Base-by-base conservation (phyloP, 2,329 filamentous ascomycete species). In the Parafenestella ontariensis region DNA sequence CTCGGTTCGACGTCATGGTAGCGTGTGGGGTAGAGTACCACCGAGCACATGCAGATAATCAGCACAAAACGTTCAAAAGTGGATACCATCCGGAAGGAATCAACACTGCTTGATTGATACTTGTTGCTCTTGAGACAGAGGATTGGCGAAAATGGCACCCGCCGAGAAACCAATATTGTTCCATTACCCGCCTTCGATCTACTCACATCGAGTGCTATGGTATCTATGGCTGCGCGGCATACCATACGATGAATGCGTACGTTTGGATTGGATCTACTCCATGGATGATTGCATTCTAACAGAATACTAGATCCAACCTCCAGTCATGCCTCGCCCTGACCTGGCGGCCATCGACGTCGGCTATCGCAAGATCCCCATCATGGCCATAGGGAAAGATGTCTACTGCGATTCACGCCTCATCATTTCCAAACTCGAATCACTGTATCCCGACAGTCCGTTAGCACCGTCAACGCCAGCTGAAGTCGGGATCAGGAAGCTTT, bases 191-290 rank as follows among this genome's bases (percentile, higher is more conserved):
- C 81, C 79, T 65, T 90, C 88, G 10, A 87, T 88, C 0, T 90
- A 85, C 65, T 87, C 87, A 7, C 81, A 81, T 49, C 78, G 87
- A 54, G 73, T 91, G 24, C 74, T 83, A 23, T 90, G 87, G 87
- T 91, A 91, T 69, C 78, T 91, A 11, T 79, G 81, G 34, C 81
- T 91, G 3, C 83, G 88, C 37, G 82, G 82, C 23, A 88, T 91
- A 41, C 80, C 83, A 0, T 90, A 88, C 65, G 81, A 80, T 45
- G 82, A 90, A 85, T 90, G 88, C 65, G 86, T 89, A 78, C 72
- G 83, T 79, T 21, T 1, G 23, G n/a, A n/a, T n/a, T n/a, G n/a
- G n/a, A 23, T 48, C 21, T 33, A 20, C 24, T 33, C 40, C 9
- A 42, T n/a, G 7, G n/a, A 39, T 33, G 7, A 40, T n/a, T 28